Base-by-base conservation (phyloP, 495 filamentous ascomycete genomes). In the Aspergillus ellipticus region DNA sequence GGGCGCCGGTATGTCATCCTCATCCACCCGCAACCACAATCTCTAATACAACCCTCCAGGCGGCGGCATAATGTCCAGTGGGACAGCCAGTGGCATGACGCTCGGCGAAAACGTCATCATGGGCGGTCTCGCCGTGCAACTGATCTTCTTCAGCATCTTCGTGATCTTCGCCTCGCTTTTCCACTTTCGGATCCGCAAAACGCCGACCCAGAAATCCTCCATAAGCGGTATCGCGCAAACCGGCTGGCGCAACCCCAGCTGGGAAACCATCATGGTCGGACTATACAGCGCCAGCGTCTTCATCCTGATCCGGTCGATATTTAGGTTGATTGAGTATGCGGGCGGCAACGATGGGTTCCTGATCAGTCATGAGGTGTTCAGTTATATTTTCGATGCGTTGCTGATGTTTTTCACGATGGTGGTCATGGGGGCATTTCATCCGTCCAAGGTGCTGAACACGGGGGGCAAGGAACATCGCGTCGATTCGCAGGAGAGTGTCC, bases 81-180 rank as follows among this genome's bases (percentile, higher is more conserved):
- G 24, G 13, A 47, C 43, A 15, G 71, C 39, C 66, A 75, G 20
- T 58, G 82, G 11, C 11, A 60, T 68, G 54, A 49, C 56, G 7
- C 65, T 31, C 10, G 58, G 61, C 31, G 53, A 64, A n/a, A 50
- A 64, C 39, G 55, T 82, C 39, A 63, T 84, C 24, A 58, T 79
- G 43, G 69, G 45, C 15, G 77, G 75, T 9, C 55, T 79, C 0
- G 66, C 58, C 15, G 41, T 74, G 6, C 76, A 79, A 49, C 60
- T 79, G 26, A 33, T 72, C 42, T 69, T 74, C 51, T 79, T 80
- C 54, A 67, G 64, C 16, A 58, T 78, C 51, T 79, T 79, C 62
- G 57, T 79, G 13, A 24, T 67, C 21, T 64, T 67, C 13, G 67
- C 67, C 0, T 31, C 61, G 4, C n/a, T 73, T 9, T 75, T 73